Conservation (phyloP, 768 basidiomycete genomes). For the Epithele typhae region DNA sequence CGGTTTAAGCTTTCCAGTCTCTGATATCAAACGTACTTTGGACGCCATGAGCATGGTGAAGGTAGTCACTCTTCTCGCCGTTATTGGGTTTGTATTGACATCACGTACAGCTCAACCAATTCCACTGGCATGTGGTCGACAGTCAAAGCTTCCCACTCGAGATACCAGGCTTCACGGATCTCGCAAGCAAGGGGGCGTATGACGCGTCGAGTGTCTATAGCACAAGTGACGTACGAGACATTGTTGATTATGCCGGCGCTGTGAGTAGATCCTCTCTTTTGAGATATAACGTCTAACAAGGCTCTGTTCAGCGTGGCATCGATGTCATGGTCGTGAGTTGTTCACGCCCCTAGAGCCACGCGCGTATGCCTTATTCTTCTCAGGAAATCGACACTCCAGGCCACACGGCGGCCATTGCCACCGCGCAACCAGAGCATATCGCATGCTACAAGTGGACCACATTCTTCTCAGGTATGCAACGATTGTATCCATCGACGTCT, state of each 20-base stretch:
- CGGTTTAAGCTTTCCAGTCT: conserved; percentile 43
- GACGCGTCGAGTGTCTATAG: conserved; percentile 29
- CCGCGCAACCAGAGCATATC: conserved; percentile 39
- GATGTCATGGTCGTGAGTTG: conserved; percentile 35
- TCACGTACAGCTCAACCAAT: conserved; percentile 35
- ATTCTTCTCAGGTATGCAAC: no score
- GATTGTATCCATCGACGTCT: background rate
- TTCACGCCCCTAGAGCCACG: no score
- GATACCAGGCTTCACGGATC: conserved; percentile 31
- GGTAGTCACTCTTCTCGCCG: background rate
- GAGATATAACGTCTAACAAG: background rate
- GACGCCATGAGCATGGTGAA: conserved; percentile 75
- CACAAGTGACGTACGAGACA: conserved; percentile 30
- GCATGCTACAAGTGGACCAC: conserved; percentile 30
- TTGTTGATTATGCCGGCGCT: conserved; percentile 39
- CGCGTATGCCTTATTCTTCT: no score
- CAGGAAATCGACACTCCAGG: conserved; percentile 46
- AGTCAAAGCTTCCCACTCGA: conserved; percentile 46
- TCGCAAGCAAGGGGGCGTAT: conserved; percentile 41
- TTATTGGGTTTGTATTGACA: background rate
- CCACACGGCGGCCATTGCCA: conserved; percentile 37
- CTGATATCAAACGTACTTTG: conserved; percentile 63
- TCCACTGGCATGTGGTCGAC: conserved; percentile 44
- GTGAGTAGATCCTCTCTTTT: conserved; percentile 26
- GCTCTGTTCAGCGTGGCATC: conserved; percentile 36